Evolutionary conservation across 306 rosid genomes (phyloP).

Genomic region (Fagus sylvatica): DNA sequence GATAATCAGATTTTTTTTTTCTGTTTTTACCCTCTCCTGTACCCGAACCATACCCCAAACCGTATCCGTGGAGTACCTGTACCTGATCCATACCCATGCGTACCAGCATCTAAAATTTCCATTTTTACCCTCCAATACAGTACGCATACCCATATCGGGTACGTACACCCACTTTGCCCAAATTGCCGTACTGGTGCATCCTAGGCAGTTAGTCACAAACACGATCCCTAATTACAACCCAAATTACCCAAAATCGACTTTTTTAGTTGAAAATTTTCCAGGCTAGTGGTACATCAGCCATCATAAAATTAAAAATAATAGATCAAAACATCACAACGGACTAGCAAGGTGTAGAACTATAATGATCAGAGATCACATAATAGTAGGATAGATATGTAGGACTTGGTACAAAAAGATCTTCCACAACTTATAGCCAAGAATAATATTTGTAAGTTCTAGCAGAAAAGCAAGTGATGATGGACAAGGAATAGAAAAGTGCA

Average conservation of each 20-base stretch:
- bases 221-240: neutral
- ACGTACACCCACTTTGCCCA: no score
- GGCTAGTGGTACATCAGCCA: neutral
- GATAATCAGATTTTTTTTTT: no score
- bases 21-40: no score
- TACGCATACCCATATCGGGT: no score
- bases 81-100: no score
- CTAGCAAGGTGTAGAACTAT: neutral
- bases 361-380: neutral
- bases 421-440: neutral
- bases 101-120: no score
- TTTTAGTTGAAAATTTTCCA: neutral
- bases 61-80: no score
- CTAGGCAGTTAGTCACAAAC: neutral
- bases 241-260: neutral
- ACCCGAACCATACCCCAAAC: no score
- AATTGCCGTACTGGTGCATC: no score
- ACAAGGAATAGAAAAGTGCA: neutral
- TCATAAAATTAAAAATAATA: neutral
- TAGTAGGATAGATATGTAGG: neutral
- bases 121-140: no score
- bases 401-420: neutral
- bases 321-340: neutral
- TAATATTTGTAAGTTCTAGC: neutral
- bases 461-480: neutral